A percentile compares a stretch with the other conserved stretches of the same genome.
These are phyloP conservation scores for Thalassia testudinum DNA, from an alignment of 116 monocot genomes.

Conservation along the genomic window DNA sequence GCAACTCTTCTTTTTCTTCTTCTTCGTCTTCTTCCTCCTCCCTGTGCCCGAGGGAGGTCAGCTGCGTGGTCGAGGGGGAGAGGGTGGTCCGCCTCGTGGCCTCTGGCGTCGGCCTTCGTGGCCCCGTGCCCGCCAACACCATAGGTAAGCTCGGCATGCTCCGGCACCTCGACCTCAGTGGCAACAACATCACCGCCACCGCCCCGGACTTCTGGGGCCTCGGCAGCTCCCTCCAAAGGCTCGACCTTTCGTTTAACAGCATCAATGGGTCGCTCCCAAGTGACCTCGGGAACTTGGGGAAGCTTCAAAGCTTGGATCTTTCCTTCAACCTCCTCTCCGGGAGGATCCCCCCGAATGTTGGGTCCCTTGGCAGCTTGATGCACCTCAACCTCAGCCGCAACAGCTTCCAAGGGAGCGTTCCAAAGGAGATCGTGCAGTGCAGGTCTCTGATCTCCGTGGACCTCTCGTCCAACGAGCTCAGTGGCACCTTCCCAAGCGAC, in stretches of 20 bases:
- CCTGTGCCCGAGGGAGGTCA: conserved; percentile 40
- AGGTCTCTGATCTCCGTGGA: conserved; percentile 23
- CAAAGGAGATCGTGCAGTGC: conserved; percentile 27
- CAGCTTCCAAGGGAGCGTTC: conserved; percentile 24
- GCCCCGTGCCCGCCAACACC: conserved; percentile 69
- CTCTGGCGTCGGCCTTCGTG: conserved; percentile 43
- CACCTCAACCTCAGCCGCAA: conserved; percentile 29
- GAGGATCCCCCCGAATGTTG: conserved; percentile 19
- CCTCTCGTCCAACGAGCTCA: conserved; percentile 43
- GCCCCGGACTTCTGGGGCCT: conserved; percentile 47
- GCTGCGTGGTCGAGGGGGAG: conserved; percentile 23
- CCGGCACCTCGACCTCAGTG: conserved; percentile 35
- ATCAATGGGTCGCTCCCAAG: conserved; percentile 33
- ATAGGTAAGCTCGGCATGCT: conserved; percentile 65
- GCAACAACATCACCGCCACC: conserved; percentile 25
- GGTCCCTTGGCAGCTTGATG: conserved; percentile 18
- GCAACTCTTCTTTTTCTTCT: no score
- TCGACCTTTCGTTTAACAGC: conserved; percentile 44
- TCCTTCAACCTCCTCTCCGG: conserved; percentile 41
- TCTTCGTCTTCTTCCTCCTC: no score
- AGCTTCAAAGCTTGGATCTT: conserved; percentile 39
- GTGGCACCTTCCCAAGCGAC: conserved; percentile 22
- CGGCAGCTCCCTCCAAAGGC: conserved; percentile 27
- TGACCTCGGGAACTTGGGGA: conserved; percentile 45
- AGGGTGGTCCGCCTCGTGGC: conserved; percentile 26